Percentiles rank a stretch among this genome's conserved stretches.
Conservation (phyloP, 345 rosid species). For the Mallotus nudiflorus region DNA sequence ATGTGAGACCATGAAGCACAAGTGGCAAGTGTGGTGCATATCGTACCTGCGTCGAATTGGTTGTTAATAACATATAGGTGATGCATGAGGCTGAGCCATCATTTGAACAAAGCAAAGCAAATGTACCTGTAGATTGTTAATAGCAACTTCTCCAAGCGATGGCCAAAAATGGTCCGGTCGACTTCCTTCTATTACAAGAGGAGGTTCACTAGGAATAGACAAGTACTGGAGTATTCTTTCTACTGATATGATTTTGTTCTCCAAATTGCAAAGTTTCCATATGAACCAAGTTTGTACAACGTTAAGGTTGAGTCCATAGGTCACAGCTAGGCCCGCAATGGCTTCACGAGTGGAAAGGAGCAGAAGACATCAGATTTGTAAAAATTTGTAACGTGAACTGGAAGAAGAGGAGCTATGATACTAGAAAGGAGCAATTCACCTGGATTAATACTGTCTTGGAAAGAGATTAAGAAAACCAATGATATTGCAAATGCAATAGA, state of each 20-base stretch:
- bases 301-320: slow-evolving; percentile 77
- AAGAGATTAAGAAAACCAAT: slow-evolving; percentile 54
- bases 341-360: slow-evolving; percentile 31
- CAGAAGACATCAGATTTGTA: neutral
- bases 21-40: slow-evolving; percentile 85
- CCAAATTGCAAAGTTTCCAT: slow-evolving; percentile 63
- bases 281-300: slow-evolving; percentile 60
- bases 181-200: slow-evolving; percentile 57
- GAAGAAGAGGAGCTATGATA: neutral
- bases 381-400: neutral
- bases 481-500: slow-evolving; percentile 51
- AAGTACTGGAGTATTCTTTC: slow-evolving; percentile 83
- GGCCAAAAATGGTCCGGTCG: slow-evolving; percentile 65
- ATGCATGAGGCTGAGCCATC: neutral
- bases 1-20: slow-evolving; percentile 70
- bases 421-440: slow-evolving; percentile 35
- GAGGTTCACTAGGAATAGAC: slow-evolving; percentile 67
- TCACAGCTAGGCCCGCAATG: slow-evolving; percentile 83
- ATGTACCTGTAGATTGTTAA: slow-evolving; percentile 70
- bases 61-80: neutral
- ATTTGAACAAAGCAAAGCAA: neutral
- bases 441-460: slow-evolving; percentile 57
- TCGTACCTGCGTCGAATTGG: slow-evolving; percentile 46
- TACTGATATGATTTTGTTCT: slow-evolving; percentile 82
- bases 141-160: slow-evolving; percentile 51